Evolutionary conservation across 1,284 basidiomycete species (phyloP).

Genomic region (Puccinia brachypodii): DNA sequence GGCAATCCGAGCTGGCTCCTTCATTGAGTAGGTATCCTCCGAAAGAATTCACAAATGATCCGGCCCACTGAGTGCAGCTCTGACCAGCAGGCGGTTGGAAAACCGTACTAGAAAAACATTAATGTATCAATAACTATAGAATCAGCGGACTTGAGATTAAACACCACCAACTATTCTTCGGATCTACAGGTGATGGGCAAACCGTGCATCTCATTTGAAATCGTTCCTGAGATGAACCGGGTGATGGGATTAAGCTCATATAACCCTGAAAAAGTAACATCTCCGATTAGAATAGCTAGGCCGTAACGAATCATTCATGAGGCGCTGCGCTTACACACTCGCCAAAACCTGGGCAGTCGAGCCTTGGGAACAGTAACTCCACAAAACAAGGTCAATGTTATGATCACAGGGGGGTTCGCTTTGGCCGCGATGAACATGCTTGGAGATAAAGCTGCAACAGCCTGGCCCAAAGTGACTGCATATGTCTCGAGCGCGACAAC

Average conservation of each 20-base stretch:
- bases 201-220: slow-evolving; percentile 40
- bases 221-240: slow-evolving; percentile 63
- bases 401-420: slow-evolving; percentile 71
- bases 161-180: slow-evolving; percentile 51
- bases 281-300: slow-evolving; percentile 55
- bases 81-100: slow-evolving; percentile 73
- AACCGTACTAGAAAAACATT: slow-evolving; percentile 54
- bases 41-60: slow-evolving; percentile 61
- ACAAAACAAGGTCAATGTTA: slow-evolving; percentile 71
- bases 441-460: slow-evolving; percentile 72
- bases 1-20: slow-evolving; percentile 64
- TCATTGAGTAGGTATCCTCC: slow-evolving; percentile 77
- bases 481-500: slow-evolving; percentile 72
- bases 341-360: slow-evolving; percentile 70
- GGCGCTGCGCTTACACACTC: slow-evolving; percentile 68
- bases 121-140: slow-evolving; percentile 7
- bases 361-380: slow-evolving; percentile 59
- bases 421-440: slow-evolving; percentile 72
- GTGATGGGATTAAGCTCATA: slow-evolving; percentile 63
- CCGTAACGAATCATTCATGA: slow-evolving; percentile 59
- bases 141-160: background rate
- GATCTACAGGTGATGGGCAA: slow-evolving; percentile 50
- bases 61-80: slow-evolving; percentile 72
- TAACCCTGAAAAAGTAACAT: slow-evolving; percentile 47
- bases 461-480: slow-evolving; percentile 71